Evolutionary conservation across 2,329 filamentous ascomycete genomes (phyloP), one percentile per base, ranked within the genome.

Genomic region (Stachybotrys chartarum): DNA sequence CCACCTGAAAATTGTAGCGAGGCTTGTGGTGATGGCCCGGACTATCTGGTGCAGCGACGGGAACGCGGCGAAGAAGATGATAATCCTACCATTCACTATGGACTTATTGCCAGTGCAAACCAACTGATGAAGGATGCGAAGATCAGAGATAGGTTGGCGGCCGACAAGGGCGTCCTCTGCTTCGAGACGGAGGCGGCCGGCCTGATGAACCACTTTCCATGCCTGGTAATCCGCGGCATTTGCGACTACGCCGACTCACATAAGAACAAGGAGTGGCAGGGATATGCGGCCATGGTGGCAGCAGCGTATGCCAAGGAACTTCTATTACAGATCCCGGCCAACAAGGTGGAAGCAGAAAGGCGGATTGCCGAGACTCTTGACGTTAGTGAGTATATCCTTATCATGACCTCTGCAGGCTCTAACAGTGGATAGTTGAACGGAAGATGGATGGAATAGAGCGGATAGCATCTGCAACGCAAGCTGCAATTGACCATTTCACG

Each of bases 291-390:
- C 3, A 57, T 62, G 44, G 56, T 55, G 35, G 62, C 65, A 17
- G 66, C 66, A 3, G 64, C 58, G 24, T 68, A 64, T 50, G 61
- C 62, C 1, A 66, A 60, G 53, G 55, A 63, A 4, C 52, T 64
- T 1, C 32, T 64, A 12, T 18, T 7, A 0, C 30, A 52, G 2
- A 53, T 63, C 30, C n/a, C 51, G 16, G 16, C 35, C 12, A 51
- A 32, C 49, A 51, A 32, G 30, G 32, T 52, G 14, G 30, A 39
- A 39, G 35, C 35, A 10, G 30, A 52, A 39, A 6, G 7, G 24
- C n/a, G 16, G 51, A 39, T 52, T 52, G 54, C 46, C 17, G 18
- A 48, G 46, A 17, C 18, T 48, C 46, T 14, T 48, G 18, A 44
- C 39, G 16, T 44, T 16, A 44, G 39, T 44, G 8, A 44, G 39